Conservation (phyloP, 2,329 filamentous ascomycete genomes). For the Trichoderma atrobrunneum region DNA sequence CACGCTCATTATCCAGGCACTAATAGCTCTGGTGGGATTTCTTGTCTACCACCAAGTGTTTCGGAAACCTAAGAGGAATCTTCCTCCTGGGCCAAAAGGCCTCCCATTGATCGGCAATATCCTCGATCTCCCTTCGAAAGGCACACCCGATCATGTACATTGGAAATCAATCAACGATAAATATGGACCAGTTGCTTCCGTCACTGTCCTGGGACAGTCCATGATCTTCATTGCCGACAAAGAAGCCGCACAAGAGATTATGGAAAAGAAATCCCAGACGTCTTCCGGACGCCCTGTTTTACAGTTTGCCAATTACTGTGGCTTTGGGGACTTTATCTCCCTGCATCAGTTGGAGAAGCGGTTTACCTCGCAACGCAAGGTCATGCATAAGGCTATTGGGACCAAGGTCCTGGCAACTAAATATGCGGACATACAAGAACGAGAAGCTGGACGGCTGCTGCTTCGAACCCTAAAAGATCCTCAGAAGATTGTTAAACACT, state of each 20-base stretch:
- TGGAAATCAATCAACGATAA: conserved; percentile 34
- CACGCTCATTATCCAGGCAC: background rate
- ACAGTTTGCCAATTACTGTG: background rate
- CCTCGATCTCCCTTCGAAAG: conserved; percentile 39
- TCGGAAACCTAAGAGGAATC: conserved; percentile 1
- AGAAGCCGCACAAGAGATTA: conserved; percentile 34
- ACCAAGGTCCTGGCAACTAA: background rate
- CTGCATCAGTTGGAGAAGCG: background rate
- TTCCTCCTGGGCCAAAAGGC: conserved; percentile 30
- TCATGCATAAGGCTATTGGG: background rate
- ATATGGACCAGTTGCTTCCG: conserved; percentile 29
- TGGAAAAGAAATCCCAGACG: conserved; percentile 34
- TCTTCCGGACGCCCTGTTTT: conserved; percentile 20
- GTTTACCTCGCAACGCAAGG: conserved; percentile 1
- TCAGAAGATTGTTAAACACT: background rate
- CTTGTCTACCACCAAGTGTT: background rate
- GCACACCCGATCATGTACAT: conserved; percentile 30
- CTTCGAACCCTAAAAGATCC: background rate
- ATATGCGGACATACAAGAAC: background rate
- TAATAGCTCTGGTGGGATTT: background rate
- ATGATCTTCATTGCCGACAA: conserved; percentile 40
- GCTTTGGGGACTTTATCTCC: background rate
- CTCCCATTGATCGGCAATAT: conserved; percentile 46
- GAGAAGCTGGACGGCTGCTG: background rate
- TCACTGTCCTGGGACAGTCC: conserved; percentile 29